Evolutionary conservation across 2,329 filamentous ascomycete species (phyloP).

Genomic region (Pseudocercospora fijiensis): DNA sequence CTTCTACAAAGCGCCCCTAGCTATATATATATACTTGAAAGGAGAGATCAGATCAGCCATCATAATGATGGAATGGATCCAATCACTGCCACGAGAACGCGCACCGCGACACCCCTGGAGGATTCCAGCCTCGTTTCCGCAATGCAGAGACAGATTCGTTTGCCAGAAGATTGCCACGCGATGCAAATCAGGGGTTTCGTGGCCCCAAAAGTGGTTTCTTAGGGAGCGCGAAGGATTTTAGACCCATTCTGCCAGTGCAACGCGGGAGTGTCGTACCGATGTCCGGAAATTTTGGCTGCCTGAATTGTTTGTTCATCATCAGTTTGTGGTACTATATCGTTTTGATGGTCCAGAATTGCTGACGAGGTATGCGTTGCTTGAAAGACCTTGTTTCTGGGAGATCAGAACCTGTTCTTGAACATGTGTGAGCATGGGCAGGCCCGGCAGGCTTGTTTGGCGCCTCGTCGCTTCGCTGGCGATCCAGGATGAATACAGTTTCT

Average conservation of each 20-base stretch:
- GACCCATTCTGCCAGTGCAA: not conserved
- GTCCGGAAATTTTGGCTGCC: not conserved
- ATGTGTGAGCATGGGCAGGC: conserved; percentile 6
- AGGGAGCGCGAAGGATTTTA: not conserved
- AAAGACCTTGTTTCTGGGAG: not conserved
- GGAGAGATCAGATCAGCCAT: too few species aligned
- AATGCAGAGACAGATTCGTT: not conserved
- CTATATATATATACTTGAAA: too few species aligned
- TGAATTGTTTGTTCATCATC: not conserved
- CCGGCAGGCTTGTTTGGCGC: not conserved
- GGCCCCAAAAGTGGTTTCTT: not conserved
- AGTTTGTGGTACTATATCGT: not conserved
- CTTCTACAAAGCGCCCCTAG: too few species aligned
- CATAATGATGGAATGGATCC: too few species aligned
- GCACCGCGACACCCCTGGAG: not conserved
- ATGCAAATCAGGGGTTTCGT: not conserved
- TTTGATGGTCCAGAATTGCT: not conserved
- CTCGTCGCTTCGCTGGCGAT: not conserved
- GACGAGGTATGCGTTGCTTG: not conserved
- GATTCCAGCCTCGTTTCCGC: not conserved
- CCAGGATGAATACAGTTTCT: not conserved
- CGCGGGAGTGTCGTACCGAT: not conserved
- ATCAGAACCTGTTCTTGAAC: not conserved
- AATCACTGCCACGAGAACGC: not conserved
- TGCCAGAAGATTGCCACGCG: not conserved